These are phyloP conservation scores for Pyropia haitanensis DNA, from an alignment of 23 red algal genomes.

Conservation along the genomic window DNA sequence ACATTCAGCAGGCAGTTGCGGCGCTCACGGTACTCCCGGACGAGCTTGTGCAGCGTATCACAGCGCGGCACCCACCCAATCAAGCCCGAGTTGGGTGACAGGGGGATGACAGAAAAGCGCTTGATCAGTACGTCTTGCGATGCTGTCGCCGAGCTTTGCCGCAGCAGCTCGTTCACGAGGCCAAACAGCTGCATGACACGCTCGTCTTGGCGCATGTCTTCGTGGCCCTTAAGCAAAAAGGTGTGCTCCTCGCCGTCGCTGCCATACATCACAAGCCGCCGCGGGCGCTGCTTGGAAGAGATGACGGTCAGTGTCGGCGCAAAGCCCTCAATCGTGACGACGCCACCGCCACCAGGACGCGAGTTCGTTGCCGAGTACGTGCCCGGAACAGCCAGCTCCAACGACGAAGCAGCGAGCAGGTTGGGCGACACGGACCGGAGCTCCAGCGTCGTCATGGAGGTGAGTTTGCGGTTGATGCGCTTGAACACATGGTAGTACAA, in stretches of 20 bases:
- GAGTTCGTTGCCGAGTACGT: constrained; percentile 60
- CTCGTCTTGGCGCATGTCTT: constrained; percentile 97
- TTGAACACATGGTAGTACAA: constrained; percentile 74
- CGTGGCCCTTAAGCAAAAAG: constrained; percentile 98
- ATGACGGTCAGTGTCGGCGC: constrained; percentile 64
- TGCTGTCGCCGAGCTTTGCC: constrained; percentile 23
- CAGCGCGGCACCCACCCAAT: constrained; percentile 97
- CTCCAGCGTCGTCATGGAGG: constrained; percentile 51
- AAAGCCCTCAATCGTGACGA: constrained; percentile 67
- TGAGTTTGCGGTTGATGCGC: constrained; percentile 68
- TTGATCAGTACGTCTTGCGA: constrained; percentile 19
- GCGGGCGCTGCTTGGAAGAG: constrained; percentile 89
- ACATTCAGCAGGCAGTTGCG: constrained; percentile 89
- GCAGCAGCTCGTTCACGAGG: constrained; percentile 82
- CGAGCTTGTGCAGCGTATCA: constrained; percentile 87
- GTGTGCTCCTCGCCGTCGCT: constrained; percentile 81
- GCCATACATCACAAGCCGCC: constrained; percentile 79
- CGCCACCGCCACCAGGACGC: constrained; percentile 2
- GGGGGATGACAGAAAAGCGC: constrained; percentile 71
- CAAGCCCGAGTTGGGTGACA: constrained; percentile 68
- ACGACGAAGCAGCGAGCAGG: constrained; percentile 28
- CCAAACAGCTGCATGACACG: constrained; percentile 94
- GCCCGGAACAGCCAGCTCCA: constrained; percentile 85
- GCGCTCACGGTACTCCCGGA: constrained; percentile 84
- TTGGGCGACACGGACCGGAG: constrained; percentile 66